A percentile compares a stretch with the other conserved stretches of the same genome.
These are phyloP conservation scores for Cyclostephanos tholiformis DNA, from an alignment of 108 stramenopile species.

Conservation along the genomic window DNA sequence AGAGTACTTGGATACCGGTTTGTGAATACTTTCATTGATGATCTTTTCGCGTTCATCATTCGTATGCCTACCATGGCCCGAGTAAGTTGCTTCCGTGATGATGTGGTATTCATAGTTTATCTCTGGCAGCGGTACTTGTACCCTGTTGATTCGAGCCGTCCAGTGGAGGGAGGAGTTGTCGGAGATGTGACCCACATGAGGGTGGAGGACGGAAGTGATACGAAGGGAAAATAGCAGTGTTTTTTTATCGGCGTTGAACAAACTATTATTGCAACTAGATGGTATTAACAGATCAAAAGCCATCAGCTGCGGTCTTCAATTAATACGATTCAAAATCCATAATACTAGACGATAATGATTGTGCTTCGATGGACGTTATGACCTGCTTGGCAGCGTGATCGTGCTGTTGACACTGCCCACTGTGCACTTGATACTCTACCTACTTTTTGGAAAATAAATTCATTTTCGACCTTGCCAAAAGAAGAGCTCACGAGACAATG, in stretches of 20 bases:
- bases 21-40: conserved; percentile 95
- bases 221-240: not conserved
- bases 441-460: too few relatives aligned
- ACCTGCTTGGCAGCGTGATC: too few relatives aligned
- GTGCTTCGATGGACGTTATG: too few relatives aligned
- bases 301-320: too few relatives aligned
- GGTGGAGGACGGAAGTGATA: conserved; percentile 9
- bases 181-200: not conserved
- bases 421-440: too few relatives aligned
- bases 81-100: conserved; percentile 94
- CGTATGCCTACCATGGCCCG: conserved; percentile 97
- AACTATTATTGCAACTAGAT: too few relatives aligned
- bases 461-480: too few relatives aligned
- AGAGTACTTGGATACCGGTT: conserved; percentile 87
- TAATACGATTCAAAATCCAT: too few relatives aligned
- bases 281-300: too few relatives aligned
- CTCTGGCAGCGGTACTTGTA: conserved; percentile 96
- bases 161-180: conserved; percentile 32
- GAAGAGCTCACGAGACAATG: not conserved
- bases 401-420: too few relatives aligned
- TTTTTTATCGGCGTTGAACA: not conserved
- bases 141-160: conserved; percentile 76
- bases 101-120: conserved; percentile 94
- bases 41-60: conserved; percentile 95
- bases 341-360: too few relatives aligned